Percentiles rank a stretch among this genome's conserved stretches.
phyloP scores from a whole-genome alignment of 164 flowering plant species.

The Vitis rotundifolia region DNA sequence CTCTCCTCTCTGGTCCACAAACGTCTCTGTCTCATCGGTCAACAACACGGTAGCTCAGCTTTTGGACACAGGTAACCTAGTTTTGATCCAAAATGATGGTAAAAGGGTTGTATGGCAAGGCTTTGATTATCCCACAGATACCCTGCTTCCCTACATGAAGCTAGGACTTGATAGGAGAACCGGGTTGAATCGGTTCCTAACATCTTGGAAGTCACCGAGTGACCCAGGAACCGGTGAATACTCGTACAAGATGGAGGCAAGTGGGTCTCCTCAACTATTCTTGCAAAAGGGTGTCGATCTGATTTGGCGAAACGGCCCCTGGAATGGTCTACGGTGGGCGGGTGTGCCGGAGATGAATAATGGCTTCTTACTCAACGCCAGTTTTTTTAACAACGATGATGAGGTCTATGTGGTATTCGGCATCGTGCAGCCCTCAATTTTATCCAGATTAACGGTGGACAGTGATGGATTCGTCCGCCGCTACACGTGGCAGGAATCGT shows the following conservation, averaged over 20 bases:
- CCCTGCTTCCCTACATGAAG: constrained; percentile 43
- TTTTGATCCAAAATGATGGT: constrained; percentile 16
- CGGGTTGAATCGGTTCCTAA: constrained; percentile 33
- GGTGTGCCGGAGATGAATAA: neutral
- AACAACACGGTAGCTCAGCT: constrained; percentile 26
- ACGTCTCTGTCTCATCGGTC: neutral
- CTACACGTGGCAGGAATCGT: neutral
- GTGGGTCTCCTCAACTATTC: constrained; percentile 25
- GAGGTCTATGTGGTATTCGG: neutral
- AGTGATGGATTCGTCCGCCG: neutral
- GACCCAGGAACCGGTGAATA: constrained; percentile 45
- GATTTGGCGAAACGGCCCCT: constrained; percentile 32
- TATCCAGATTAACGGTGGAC: neutral
- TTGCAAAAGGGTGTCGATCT: constrained; percentile 11
- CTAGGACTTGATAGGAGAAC: constrained; percentile 39
- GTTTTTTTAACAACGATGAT: neutral
- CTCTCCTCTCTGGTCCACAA: constrained; percentile 30
- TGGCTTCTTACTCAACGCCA: neutral
- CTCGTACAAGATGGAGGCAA: constrained; percentile 16
- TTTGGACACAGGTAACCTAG: constrained; percentile 53
- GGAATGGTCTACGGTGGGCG: constrained; percentile 29
- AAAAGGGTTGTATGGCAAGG: constrained; percentile 48
- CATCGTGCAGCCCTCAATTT: neutral
- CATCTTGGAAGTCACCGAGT: constrained; percentile 43
- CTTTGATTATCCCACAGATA: constrained; percentile 46